Base-by-base conservation (phyloP, 768 basidiomycete species). In the Russula virescens region DNA sequence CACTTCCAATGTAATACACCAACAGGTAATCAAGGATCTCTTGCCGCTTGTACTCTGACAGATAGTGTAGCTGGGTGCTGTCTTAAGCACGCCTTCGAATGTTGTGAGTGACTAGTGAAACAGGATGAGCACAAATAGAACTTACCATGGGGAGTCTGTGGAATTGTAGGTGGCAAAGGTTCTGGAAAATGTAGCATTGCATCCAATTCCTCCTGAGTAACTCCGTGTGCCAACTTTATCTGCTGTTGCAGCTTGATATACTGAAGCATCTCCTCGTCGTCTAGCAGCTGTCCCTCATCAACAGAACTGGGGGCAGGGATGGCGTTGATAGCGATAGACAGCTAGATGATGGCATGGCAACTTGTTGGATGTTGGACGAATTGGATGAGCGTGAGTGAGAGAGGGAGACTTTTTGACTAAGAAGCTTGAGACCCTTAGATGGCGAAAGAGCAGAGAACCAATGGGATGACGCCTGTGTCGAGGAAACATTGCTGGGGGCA, bases 211-310 rank as follows among this genome's bases (percentile, higher is more conserved):
- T 89, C 87, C 70, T 93, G 91, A 35, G 85, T 87, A 10, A 91
- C 87, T 31, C 93, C 92, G 14, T 81, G 80, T 10, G 91, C 88
- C 65, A 94, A 72, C 73, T 88, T 92, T 78, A 93, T 94, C 42
- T 91, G 84, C 68, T 94, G 89, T 66, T 97, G 91, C 26, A 94
- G 83, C 67, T 85, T 84, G 66, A 98, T 91, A 74, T 96, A 99
- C 62, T 89, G 87, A 70, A 90, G 75, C 97, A 99, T 99, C 76
- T 99, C 97, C 64, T 97, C 94, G 71, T 99, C 97, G 18, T 91
- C 97, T 19, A 89, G 75, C 9, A 88, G 55, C 72, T 95, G 91
- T 65, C 95, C 92, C 62, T 95, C 94, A 62, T 92, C 92, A 3
- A 89, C 78, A 2, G 82, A 78, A 67, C 84, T 86, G 28, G 87